Evolutionary conservation across 768 basidiomycete species (phyloP).

Genomic region (Tephrocybe rancida): DNA sequence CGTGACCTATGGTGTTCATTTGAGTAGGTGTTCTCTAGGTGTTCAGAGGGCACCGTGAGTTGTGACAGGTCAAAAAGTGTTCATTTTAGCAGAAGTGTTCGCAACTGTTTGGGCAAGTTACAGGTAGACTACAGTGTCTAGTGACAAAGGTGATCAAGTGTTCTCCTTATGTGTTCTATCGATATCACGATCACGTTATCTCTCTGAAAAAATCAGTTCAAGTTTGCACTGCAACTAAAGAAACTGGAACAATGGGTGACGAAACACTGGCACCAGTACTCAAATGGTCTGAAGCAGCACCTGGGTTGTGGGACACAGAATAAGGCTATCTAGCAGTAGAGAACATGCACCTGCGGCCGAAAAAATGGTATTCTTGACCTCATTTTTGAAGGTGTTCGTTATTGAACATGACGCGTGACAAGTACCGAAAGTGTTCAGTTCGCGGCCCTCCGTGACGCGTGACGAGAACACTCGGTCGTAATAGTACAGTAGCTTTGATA

Average conservation of each 20-base stretch:
- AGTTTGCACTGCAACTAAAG: neutral
- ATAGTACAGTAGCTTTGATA: neutral
- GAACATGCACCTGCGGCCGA: neutral
- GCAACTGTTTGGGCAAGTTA: neutral
- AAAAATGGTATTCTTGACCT: neutral
- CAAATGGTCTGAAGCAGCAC: neutral
- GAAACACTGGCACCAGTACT: neutral
- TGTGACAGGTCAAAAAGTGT: slow-evolving; percentile 3
- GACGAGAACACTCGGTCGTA: slow-evolving; percentile 1
- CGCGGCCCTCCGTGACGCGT: slow-evolving; percentile 1
- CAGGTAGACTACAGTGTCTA: neutral
- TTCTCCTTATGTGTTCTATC: neutral
- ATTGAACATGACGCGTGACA: neutral
- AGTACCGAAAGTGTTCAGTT: slow-evolving; percentile 4
- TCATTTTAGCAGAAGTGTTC: slow-evolving; percentile 4
- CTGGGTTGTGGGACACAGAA: neutral
- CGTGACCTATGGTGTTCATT: neutral
- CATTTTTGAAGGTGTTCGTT: neutral
- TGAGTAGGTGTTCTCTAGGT: neutral
- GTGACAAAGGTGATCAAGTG: neutral
- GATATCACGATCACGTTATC: neutral
- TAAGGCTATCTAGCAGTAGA: too few relatives aligned
- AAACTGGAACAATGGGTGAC: neutral
- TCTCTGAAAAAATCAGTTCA: neutral
- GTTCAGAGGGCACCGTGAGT: neutral